Evolutionary conservation across 2,329 filamentous ascomycete species (phyloP).

Genomic region (Catunica adiposa): DNA sequence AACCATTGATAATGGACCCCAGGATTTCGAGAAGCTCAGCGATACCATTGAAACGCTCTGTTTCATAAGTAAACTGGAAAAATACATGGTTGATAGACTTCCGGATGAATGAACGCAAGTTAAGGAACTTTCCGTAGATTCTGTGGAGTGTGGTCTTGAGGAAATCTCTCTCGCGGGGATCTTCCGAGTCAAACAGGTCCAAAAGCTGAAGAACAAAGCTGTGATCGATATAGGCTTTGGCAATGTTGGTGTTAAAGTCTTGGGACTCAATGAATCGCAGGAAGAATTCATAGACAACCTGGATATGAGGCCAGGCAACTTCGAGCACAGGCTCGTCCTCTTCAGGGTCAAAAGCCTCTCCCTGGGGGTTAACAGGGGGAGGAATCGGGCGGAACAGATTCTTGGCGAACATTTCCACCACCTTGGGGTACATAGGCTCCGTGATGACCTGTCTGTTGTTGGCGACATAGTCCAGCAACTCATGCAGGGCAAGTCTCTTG

Average conservation of each 20-base stretch:
- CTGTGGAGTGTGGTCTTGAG: conserved; percentile 94
- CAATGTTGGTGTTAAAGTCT: conserved; percentile 99
- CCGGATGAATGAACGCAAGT: conserved; percentile 89
- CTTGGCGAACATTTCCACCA: conserved; percentile 98
- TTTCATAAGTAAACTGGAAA: conserved; percentile 99
- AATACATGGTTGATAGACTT: conserved; percentile 99
- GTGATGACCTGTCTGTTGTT: conserved; percentile 98
- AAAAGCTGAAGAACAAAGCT: conserved; percentile 90
- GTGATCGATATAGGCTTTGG: conserved; percentile 97
- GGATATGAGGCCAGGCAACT: conserved; percentile 97
- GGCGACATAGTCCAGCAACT: conserved; percentile 92
- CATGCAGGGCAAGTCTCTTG: conserved; percentile 88
- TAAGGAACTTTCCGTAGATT: conserved; percentile 98
- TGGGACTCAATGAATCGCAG: conserved; percentile 97
- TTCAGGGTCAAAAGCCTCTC: conserved; percentile 94
- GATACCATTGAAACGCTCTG: conserved; percentile 95
- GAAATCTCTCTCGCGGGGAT: conserved; percentile 90
- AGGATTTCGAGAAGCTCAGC: conserved; percentile 92
- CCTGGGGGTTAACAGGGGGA: conserved; percentile 91
- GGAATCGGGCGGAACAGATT: conserved; percentile 95
- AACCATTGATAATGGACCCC: conserved; percentile 97
- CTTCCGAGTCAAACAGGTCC: conserved; percentile 97
- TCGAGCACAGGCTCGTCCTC: conserved; percentile 96
- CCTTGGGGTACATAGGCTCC: conserved; percentile 94
- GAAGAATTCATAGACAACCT: conserved; percentile 99